A percentile compares a stretch with the other conserved stretches of the same genome.
Evolutionary conservation across 306 rosid genomes (phyloP).

Genomic region (Amphicarpaea edgeworthii): DNA sequence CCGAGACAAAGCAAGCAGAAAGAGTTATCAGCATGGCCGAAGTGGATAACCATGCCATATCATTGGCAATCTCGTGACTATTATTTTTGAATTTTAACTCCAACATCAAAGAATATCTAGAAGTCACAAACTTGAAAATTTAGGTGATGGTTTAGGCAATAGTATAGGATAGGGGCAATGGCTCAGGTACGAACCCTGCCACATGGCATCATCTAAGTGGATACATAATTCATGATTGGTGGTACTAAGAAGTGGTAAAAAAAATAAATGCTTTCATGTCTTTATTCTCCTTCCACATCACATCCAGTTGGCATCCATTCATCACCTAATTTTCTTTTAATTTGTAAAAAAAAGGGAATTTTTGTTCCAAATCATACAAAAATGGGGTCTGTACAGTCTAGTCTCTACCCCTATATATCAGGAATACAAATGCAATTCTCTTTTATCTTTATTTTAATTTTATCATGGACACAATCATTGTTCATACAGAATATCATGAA

Average conservation of each 20-base stretch:
- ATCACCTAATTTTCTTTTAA: slow-evolving; percentile 31
- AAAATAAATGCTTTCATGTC: slow-evolving; percentile 47
- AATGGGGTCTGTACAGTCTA: too few species aligned
- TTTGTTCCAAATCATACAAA: slow-evolving; percentile 47
- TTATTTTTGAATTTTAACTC: slow-evolving; percentile 15
- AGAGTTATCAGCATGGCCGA: slow-evolving; percentile 32
- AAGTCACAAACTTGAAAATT: slow-evolving; percentile 3
- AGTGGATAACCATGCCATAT: slow-evolving; percentile 55
- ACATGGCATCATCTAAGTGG: slow-evolving; percentile 45
- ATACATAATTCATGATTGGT: slow-evolving; percentile 58
- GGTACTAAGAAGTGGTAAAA: slow-evolving; percentile 59
- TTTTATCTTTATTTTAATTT: not conserved
- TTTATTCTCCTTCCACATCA: slow-evolving; percentile 67
- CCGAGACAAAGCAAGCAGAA: slow-evolving; percentile 38
- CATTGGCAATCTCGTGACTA: slow-evolving; percentile 45
- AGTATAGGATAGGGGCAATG: not conserved
- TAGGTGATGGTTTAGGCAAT: not conserved
- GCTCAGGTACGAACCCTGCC: slow-evolving; percentile 33
- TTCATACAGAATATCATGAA: slow-evolving; percentile 8
- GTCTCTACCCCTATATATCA: slow-evolving; percentile 36
- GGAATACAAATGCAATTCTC: not conserved
- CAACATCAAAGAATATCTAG: not conserved
- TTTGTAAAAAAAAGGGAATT: not conserved
- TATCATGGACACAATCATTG: slow-evolving; percentile 44
- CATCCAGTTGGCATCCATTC: slow-evolving; percentile 82